Conservation (phyloP, 2,329 filamentous ascomycete genomes). For the Immersiporthe knoxdaviesiana region DNA sequence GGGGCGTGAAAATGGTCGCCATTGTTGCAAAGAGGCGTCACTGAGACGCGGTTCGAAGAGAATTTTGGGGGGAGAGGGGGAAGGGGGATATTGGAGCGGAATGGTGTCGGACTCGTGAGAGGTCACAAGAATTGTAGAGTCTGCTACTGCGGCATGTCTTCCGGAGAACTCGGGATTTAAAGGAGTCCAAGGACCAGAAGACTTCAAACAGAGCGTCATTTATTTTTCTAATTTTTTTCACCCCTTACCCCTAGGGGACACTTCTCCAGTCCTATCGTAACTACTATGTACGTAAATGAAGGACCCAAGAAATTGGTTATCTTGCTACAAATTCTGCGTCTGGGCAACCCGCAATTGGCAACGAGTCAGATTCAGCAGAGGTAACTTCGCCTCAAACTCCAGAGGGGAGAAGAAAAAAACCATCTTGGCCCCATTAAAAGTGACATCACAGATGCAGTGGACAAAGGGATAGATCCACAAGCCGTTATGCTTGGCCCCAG, state of each 20-base stretch:
- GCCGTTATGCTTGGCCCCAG: slow-evolving; percentile 3
- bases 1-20: slow-evolving; percentile 23
- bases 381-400: not conserved
- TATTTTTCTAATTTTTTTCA: not conserved
- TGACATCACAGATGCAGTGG: slow-evolving; percentile 7
- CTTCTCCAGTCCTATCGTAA: not conserved
- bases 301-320: slow-evolving; percentile 11
- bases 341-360: slow-evolving; percentile 5
- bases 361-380: slow-evolving; percentile 14
- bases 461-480: slow-evolving; percentile 2
- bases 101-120: not conserved
- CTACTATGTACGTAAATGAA: not conserved
- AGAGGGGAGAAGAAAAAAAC: not conserved
- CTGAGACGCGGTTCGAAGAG: not conserved
- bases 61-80: no score
- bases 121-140: not conserved
- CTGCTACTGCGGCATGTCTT: not conserved
- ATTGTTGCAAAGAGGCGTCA: slow-evolving; percentile 16
- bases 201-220: not conserved
- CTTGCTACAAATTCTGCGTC: slow-evolving; percentile 10
- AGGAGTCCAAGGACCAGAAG: not conserved
- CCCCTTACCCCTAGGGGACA: not conserved
- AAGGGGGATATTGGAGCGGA: not conserved
- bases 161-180: not conserved
- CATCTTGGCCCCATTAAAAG: slow-evolving; percentile 11